These are phyloP conservation scores for Collybia nuda DNA, from an alignment of 768 basidiomycete genomes.

Conservation along the genomic window DNA sequence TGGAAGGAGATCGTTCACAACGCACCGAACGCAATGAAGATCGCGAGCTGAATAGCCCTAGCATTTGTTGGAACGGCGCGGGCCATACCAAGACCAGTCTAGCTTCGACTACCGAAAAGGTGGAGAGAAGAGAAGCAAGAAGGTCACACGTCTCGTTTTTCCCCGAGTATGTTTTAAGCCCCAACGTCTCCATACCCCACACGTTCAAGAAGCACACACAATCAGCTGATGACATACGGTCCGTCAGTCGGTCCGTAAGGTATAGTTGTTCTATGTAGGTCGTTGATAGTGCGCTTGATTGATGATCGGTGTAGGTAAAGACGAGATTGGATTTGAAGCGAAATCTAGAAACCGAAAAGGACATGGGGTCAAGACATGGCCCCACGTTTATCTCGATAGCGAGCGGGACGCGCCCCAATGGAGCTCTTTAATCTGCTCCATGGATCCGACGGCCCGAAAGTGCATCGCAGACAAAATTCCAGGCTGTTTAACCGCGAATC, in stretches of 20 bases:
- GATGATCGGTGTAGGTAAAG: no score
- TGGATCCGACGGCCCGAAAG: no score
- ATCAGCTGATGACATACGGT: conserved; percentile 19
- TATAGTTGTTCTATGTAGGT: no score
- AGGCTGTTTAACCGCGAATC: no score
- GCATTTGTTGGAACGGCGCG: conserved; percentile 59
- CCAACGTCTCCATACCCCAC: conserved; percentile 2
- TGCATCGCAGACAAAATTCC: no score
- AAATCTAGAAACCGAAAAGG: no score
- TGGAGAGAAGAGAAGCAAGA: conserved; percentile 19
- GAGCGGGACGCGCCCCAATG: no score
- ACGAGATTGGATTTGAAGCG: no score
- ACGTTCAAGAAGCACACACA: conserved; percentile 5
- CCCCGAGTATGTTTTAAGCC: conserved; percentile 11
- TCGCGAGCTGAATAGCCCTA: conserved; percentile 61
- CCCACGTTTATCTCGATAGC: no score
- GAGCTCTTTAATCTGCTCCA: no score
- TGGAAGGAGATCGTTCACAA: conserved; percentile 9
- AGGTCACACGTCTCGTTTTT: conserved; percentile 8
- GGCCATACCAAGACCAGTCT: conserved; percentile 18
- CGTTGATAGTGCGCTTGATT: no score
- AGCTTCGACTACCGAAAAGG: conserved; percentile 7
- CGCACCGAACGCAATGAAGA: conserved; percentile 75
- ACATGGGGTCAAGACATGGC: no score
- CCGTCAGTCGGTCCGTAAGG: conserved; percentile 17